A percentile compares a stretch with the other conserved stretches of the same genome.
These are phyloP conservation scores for Colletotrichum sp. DNA, from an alignment of 2,329 filamentous ascomycete species.

Conservation along the genomic window DNA sequence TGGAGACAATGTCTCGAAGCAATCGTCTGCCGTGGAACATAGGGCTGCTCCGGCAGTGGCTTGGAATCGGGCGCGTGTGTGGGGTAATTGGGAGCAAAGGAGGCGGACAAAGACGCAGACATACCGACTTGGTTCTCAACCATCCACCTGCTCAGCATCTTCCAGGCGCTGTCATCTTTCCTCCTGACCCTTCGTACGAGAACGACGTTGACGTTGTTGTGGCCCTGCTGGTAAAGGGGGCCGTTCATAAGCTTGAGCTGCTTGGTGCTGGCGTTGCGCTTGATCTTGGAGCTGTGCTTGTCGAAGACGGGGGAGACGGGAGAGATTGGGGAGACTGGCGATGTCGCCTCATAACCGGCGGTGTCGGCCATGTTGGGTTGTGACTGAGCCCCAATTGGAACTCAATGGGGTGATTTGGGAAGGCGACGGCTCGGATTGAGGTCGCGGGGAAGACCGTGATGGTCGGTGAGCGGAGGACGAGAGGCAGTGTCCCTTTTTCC, in stretches of 20 bases:
- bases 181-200: slow-evolving; percentile 63
- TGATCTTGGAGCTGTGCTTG: slow-evolving; percentile 4
- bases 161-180: slow-evolving; percentile 67
- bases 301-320: not conserved
- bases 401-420: not conserved
- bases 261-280: slow-evolving; percentile 19
- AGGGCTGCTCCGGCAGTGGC: not conserved
- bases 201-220: slow-evolving; percentile 52
- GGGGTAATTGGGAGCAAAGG: not conserved
- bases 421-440: not conserved
- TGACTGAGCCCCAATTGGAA: slow-evolving; percentile 6
- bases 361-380: slow-evolving; percentile 18
- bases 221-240: slow-evolving; percentile 62
- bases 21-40: not conserved
- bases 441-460: not conserved
- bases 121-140: slow-evolving; percentile 82
- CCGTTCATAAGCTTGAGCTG: slow-evolving; percentile 52
- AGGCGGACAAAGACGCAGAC: slow-evolving; percentile 28
- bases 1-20: not conserved
- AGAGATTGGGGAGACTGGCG: not conserved
- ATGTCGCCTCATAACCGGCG: slow-evolving; percentile 2
- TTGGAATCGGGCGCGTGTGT: not conserved
- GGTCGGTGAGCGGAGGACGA: not conserved
- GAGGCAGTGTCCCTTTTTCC: not conserved
- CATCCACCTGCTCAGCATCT: slow-evolving; percentile 70